These are phyloP conservation scores for Davidsoniella eucalypti DNA, from an alignment of 2,329 filamentous ascomycete genomes.

Conservation along the genomic window DNA sequence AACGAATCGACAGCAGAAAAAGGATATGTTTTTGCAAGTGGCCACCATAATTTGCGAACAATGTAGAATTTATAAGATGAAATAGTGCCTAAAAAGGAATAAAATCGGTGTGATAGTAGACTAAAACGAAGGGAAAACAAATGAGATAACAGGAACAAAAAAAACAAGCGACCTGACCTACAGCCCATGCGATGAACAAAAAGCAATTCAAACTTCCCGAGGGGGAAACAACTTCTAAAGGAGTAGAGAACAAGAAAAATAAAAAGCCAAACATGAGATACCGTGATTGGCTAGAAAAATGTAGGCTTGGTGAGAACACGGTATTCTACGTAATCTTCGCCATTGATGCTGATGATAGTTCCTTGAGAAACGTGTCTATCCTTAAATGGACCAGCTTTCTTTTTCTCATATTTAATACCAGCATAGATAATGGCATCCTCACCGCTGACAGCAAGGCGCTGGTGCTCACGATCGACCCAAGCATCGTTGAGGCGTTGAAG, in stretches of 20 bases:
- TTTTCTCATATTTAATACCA: slow-evolving; percentile 46
- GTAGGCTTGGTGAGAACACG: slow-evolving; percentile 46
- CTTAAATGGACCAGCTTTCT: slow-evolving; percentile 41
- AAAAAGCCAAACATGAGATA: neutral
- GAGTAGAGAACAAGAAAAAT: too few relatives aligned
- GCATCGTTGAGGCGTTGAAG: neutral
- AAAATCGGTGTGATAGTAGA: neutral
- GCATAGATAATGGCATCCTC: slow-evolving; percentile 41
- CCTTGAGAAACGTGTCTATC: slow-evolving; percentile 48
- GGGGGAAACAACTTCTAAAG: too few relatives aligned
- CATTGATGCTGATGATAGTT: slow-evolving; percentile 46
- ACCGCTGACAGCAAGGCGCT: slow-evolving; percentile 13
- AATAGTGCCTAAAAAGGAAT: neutral
- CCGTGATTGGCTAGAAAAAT: slow-evolving; percentile 30
- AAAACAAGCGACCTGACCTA: neutral
- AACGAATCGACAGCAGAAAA: too few relatives aligned
- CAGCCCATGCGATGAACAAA: neutral
- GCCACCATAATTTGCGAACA: too few relatives aligned
- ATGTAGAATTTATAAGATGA: neutral
- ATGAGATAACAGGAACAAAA: neutral
- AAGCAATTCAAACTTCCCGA: neutral
- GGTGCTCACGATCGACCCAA: slow-evolving; percentile 1
- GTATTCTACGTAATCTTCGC: slow-evolving; percentile 52
- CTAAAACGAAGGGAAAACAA: too few relatives aligned
- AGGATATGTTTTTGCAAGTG: too few relatives aligned